phyloP scores from a whole-genome alignment of 495 filamentous ascomycete species.

The Daldinia loculata region DNA sequence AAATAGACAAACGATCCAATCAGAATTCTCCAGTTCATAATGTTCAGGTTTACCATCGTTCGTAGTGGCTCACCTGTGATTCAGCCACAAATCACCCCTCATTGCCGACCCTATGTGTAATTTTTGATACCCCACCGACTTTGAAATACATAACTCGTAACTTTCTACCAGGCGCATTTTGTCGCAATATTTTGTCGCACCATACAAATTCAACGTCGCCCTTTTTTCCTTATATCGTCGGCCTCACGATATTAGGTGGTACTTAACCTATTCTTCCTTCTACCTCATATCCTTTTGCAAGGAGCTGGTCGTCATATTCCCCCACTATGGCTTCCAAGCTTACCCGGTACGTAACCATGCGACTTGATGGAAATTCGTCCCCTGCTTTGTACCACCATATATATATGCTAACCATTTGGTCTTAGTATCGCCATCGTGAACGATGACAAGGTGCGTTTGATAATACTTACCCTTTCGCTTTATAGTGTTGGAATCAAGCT shows the following conservation, averaged over 20 bases:
- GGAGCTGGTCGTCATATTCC: conserved; percentile 27
- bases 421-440: conserved; percentile 96
- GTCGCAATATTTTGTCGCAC: conserved; percentile 20
- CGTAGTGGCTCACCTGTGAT: conserved; percentile 26
- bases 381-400: conserved; percentile 4
- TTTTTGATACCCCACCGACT: conserved; percentile 39
- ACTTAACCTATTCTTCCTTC: background rate
- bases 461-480: conserved; percentile 6
- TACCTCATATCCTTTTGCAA: background rate
- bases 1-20: conserved; percentile 21
- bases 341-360: conserved; percentile 44
- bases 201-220: background rate
- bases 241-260: conserved; percentile 18
- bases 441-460: conserved; percentile 83
- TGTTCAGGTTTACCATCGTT: conserved; percentile 24
- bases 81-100: conserved; percentile 35
- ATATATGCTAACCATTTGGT: conserved; percentile 32
- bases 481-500: conserved; percentile 6
- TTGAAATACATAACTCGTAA: conserved; percentile 1
- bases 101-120: conserved; percentile 32
- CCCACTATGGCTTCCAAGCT: conserved; percentile 51
- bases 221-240: conserved; percentile 17
- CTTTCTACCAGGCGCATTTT: conserved; percentile 34
- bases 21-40: conserved; percentile 29
- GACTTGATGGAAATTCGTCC: conserved; percentile 10